Evolutionary conservation across 2,329 filamentous ascomycete species (phyloP).

Genomic region (Ophiostoma populinum): DNA sequence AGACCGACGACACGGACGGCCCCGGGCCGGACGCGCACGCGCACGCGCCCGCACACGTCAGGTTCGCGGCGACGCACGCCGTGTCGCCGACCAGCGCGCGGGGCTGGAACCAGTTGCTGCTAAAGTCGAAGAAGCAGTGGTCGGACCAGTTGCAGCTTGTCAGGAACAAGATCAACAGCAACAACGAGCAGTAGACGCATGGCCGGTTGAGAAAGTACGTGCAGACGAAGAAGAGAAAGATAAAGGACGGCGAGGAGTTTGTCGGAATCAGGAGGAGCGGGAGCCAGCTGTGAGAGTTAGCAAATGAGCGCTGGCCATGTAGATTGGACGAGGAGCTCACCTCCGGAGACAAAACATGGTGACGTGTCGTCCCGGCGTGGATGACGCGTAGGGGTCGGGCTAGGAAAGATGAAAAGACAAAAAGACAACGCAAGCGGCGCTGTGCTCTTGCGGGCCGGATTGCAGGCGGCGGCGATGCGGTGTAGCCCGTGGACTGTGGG

Average conservation of each 20-base stretch:
- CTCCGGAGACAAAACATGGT: conserved; percentile 51
- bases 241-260: conserved; percentile 70
- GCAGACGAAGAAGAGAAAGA: conserved; percentile 76
- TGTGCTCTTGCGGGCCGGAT: no score
- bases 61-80: neutral
- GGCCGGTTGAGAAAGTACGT: conserved; percentile 94
- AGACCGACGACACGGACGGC: no score
- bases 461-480: no score
- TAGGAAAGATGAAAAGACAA: no score
- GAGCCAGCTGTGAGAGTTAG: conserved; percentile 56
- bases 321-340: no score
- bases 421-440: no score
- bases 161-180: conserved; percentile 69
- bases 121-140: conserved; percentile 83
- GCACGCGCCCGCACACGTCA: neutral
- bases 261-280: conserved; percentile 79
- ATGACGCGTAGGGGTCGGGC: no score
- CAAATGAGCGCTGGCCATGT: no score
- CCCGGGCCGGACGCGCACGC: no score
- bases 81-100: conserved; percentile 19
- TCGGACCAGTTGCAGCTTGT: conserved; percentile 63
- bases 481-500: no score
- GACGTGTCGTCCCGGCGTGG: neutral
- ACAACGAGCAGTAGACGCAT: conserved; percentile 93
- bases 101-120: conserved; percentile 86